phyloP scores from a whole-genome alignment of 768 basidiomycete genomes.

The Calocybe indica region DNA sequence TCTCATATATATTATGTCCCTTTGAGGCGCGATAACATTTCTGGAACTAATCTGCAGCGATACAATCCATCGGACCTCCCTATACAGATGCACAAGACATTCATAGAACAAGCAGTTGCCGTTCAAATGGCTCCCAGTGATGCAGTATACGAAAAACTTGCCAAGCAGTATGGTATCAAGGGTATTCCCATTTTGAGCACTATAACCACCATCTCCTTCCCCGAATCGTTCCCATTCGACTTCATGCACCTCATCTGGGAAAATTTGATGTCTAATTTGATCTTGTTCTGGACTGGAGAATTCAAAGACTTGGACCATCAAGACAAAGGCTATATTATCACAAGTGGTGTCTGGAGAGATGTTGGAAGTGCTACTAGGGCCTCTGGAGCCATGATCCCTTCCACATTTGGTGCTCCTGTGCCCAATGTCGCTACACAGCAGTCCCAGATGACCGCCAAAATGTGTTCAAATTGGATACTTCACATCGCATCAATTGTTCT shows the following conservation, averaged over 20 bases:
- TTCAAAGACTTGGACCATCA: too few relatives aligned
- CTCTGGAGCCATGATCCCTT: too few relatives aligned
- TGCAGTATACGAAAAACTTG: conserved; percentile 6
- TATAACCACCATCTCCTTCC: conserved; percentile 28
- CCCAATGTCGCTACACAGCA: conserved; percentile 1
- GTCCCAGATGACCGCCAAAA: conserved; percentile 25
- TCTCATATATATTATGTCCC: conserved; percentile 19
- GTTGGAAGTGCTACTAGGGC: too few relatives aligned
- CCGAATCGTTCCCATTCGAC: conserved; percentile 36
- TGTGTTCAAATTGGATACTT: conserved; percentile 29
- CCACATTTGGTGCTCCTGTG: neutral
- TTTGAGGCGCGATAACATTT: conserved; percentile 13
- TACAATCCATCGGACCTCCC: conserved; percentile 22
- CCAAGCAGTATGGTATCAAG: conserved; percentile 22
- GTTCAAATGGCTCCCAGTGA: conserved; percentile 13
- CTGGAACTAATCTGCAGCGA: neutral
- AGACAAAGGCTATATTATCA: too few relatives aligned
- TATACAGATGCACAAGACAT: conserved; percentile 17
- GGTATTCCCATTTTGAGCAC: conserved; percentile 17
- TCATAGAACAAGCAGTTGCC: conserved; percentile 9
- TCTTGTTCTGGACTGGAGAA: too few relatives aligned
- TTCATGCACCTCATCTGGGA: conserved; percentile 45
- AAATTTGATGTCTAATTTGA: too few relatives aligned
- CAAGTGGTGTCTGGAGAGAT: too few relatives aligned
- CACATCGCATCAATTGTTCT: conserved; percentile 33